Base-by-base conservation (phyloP, 768 basidiomycete species). In the Leccinum variicolor region DNA sequence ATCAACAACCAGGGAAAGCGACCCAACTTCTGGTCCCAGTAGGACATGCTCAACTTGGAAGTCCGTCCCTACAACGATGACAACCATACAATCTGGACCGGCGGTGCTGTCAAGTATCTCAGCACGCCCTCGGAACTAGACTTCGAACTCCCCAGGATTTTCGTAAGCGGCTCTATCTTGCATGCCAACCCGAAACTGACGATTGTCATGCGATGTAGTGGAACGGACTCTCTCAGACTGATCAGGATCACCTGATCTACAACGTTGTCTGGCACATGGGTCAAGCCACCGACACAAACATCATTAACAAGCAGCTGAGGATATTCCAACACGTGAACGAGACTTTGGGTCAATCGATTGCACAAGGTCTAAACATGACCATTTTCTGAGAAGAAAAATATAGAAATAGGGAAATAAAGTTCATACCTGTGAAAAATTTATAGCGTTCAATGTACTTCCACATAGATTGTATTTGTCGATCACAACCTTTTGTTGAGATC, bases 181-280 rank as follows among this genome's bases (percentile, higher is more conserved):
- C 25, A 43, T n/a, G 14, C 14, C 13, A 13, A 33, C 13, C 15
- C 19, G 19, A 19, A 14, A 52, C 47, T 51, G 19, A 45, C n/a
- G 1, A 19, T 13, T 3, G 5, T 14, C 15, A 11, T 2, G 31
- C 25, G 19, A 46, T 17, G 31, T 28, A 66, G 66, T 77, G 76
- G 76, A 64, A 62, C 41, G 52, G 65, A 52, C 69, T 77, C 31
- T 74, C 75, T 13, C 54, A 65, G 47, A 64, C 58, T 8, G 75
- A 77, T 61, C 65, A 77, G 56, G 64, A 71, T 31, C 68, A 76
- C 62, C 55, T 77, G 34, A 68, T 78, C 50, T 68, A 52, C 61
- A 77, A 77, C 58, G 65, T 74, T 21, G 64, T 76, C 48, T 74
- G 67, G 28, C 76, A 77, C 58, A 70, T 78, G 50, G 73, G 76